These are phyloP conservation scores for Staphylotrichum tortipilum DNA, from an alignment of 495 filamentous ascomycete genomes.

Conservation along the genomic window DNA sequence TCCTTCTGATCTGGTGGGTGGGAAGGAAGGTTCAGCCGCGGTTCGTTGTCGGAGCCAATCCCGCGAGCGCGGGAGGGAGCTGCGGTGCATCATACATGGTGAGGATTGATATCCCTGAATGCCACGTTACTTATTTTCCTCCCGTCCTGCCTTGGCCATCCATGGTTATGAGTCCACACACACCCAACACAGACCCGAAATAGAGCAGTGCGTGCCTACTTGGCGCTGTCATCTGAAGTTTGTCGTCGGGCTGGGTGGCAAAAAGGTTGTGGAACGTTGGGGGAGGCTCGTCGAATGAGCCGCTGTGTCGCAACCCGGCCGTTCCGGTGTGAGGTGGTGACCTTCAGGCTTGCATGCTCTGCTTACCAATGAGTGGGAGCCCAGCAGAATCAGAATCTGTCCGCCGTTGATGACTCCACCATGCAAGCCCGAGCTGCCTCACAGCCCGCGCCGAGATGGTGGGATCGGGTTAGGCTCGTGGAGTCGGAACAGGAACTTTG, in stretches of 20 bases:
- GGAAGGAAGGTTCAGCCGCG: slow-evolving; percentile 4
- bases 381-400: not conserved
- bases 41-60: slow-evolving; percentile 1
- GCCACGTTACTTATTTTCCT: slow-evolving; percentile 17
- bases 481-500: not conserved
- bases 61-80: not conserved
- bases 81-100: slow-evolving; percentile 7
- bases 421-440: slow-evolving; percentile 10
- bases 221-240: not conserved
- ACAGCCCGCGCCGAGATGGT: slow-evolving; percentile 9
- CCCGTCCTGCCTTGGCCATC: slow-evolving; percentile 10
- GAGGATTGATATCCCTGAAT: slow-evolving; percentile 16
- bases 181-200: slow-evolving; percentile 14
- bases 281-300: not conserved
- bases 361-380: not conserved
- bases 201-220: slow-evolving; percentile 1
- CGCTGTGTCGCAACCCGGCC: not conserved
- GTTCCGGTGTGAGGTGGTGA: not conserved
- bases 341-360: not conserved
- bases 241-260: not conserved
- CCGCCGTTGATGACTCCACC: not conserved
- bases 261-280: not conserved
- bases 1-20: too few species aligned
- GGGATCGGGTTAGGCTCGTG: slow-evolving; percentile 11
- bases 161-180: too few species aligned